These are phyloP conservation scores for Trichoderma sp. DNA, from an alignment of 2,329 filamentous ascomycete genomes.

Conservation along the genomic window DNA sequence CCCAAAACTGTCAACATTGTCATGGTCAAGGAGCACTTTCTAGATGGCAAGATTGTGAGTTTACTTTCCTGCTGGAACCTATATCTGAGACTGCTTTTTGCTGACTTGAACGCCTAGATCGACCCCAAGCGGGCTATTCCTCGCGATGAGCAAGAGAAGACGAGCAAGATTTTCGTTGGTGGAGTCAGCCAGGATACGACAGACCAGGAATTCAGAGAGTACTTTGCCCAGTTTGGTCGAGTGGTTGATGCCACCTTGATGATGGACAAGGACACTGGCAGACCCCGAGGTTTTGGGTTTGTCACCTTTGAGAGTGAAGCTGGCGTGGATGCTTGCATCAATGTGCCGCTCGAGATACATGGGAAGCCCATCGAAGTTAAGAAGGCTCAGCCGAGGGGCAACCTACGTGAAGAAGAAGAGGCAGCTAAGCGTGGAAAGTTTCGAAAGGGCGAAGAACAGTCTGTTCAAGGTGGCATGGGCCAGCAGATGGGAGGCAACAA, in stretches of 20 bases:
- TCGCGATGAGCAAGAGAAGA: slow-evolving; percentile 95
- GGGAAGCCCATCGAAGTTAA: slow-evolving; percentile 98
- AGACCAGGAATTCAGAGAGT: slow-evolving; percentile 92
- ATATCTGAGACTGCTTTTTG: neutral
- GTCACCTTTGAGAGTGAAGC: slow-evolving; percentile 97
- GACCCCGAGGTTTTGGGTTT: slow-evolving; percentile 93
- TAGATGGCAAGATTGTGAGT: slow-evolving; percentile 96
- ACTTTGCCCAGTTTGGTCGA: slow-evolving; percentile 93
- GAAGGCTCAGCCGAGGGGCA: slow-evolving; percentile 92
- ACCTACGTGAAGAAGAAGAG: slow-evolving; percentile 87
- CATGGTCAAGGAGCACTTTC: slow-evolving; percentile 98
- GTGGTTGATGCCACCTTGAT: slow-evolving; percentile 97
- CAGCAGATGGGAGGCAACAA: slow-evolving; percentile 43
- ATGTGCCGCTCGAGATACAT: slow-evolving; percentile 82
- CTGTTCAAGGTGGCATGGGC: slow-evolving; percentile 39
- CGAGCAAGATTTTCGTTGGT: slow-evolving; percentile 97
- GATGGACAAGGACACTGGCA: slow-evolving; percentile 99
- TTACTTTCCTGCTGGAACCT: neutral
- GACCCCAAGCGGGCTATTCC: slow-evolving; percentile 97
- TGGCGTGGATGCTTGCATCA: slow-evolving; percentile 87
- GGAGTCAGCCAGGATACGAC: slow-evolving; percentile 97
- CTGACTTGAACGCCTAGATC: slow-evolving; percentile 59
- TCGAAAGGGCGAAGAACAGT: slow-evolving; percentile 51
- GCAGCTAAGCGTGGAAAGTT: slow-evolving; percentile 62
- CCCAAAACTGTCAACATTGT: slow-evolving; percentile 97